Evolutionary conservation across 768 basidiomycete genomes (phyloP).

Genomic region (Calocera cornea): DNA sequence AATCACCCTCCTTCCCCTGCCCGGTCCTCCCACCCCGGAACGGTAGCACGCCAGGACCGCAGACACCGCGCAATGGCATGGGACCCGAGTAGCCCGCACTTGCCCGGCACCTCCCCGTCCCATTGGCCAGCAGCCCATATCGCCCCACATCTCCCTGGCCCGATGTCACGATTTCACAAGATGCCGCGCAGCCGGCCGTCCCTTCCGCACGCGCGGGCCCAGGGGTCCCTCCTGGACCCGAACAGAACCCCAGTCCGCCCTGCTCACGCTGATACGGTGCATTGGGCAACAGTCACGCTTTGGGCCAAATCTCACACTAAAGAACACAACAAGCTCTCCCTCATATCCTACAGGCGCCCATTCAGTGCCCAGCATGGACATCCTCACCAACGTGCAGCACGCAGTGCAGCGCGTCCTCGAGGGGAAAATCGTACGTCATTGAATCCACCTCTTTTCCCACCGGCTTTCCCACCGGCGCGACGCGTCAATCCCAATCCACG

Average conservation of each 20-base stretch:
- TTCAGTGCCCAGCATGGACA: background rate
- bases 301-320: too few species aligned
- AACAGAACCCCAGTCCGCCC: background rate
- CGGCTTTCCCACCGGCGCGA: too few species aligned
- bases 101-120: background rate
- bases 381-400: background rate
- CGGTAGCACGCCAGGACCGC: too few species aligned
- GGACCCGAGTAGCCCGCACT: background rate
- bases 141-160: background rate
- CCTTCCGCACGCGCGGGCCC: too few species aligned
- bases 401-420: background rate
- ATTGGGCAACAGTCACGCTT: too few species aligned
- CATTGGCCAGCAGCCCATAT: background rate
- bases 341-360: background rate
- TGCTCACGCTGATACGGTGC: background rate
- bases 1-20: too few species aligned
- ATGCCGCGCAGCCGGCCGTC: too few species aligned
- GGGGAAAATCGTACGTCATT: background rate
- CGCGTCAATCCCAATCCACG: too few species aligned
- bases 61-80: too few species aligned
- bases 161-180: background rate
- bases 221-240: too few species aligned
- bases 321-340: background rate
- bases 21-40: too few species aligned
- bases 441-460: background rate